A percentile compares a stretch with the other conserved stretches of the same genome.
phyloP scores from a whole-genome alignment of 2,329 filamentous ascomycete species.

The Setomelanomma holmii region DNA sequence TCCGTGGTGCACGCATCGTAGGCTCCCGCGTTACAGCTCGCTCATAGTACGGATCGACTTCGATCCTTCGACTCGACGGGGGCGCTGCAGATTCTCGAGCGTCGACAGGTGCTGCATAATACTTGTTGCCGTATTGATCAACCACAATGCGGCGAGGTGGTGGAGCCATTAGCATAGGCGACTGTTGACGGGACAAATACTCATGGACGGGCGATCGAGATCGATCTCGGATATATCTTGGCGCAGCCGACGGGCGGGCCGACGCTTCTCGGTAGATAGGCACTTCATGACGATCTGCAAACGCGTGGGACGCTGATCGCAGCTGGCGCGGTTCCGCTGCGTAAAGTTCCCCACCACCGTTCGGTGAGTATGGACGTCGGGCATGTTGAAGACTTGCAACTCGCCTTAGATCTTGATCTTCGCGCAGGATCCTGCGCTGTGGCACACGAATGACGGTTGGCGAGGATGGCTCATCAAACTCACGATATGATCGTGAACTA shows the following conservation, averaged over 20 bases:
- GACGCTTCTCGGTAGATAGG: slow-evolving; percentile 49
- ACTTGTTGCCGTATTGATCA: slow-evolving; percentile 84
- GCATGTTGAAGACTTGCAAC: slow-evolving; percentile 58
- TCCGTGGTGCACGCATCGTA: slow-evolving; percentile 57
- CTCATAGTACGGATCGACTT: slow-evolving; percentile 71
- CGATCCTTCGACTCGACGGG: slow-evolving; percentile 52
- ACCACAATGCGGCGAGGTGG: slow-evolving; percentile 73
- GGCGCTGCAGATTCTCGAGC: slow-evolving; percentile 64
- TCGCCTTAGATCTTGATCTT: slow-evolving; percentile 56
- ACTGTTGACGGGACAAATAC: slow-evolving; percentile 48
- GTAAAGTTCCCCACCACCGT: slow-evolving; percentile 43
- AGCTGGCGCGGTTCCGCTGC: slow-evolving; percentile 48
- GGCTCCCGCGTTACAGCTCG: slow-evolving; percentile 62
- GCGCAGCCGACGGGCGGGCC: slow-evolving; percentile 43
- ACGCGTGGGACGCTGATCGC: slow-evolving; percentile 53
- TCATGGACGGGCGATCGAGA: slow-evolving; percentile 50
- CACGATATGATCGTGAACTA: slow-evolving; percentile 49
- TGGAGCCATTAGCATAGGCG: slow-evolving; percentile 52
- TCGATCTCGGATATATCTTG: slow-evolving; percentile 52
- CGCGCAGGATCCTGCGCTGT: slow-evolving; percentile 48
- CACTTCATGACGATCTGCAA: slow-evolving; percentile 48
- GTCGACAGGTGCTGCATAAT: slow-evolving; percentile 64
- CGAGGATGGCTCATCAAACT: slow-evolving; percentile 51
- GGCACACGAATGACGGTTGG: slow-evolving; percentile 49
- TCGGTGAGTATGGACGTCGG: slow-evolving; percentile 52